Evolutionary conservation across 2,329 filamentous ascomycete species (phyloP), one percentile per base, ranked within the genome.

Genomic region (Hymenoscyphus repandus): DNA sequence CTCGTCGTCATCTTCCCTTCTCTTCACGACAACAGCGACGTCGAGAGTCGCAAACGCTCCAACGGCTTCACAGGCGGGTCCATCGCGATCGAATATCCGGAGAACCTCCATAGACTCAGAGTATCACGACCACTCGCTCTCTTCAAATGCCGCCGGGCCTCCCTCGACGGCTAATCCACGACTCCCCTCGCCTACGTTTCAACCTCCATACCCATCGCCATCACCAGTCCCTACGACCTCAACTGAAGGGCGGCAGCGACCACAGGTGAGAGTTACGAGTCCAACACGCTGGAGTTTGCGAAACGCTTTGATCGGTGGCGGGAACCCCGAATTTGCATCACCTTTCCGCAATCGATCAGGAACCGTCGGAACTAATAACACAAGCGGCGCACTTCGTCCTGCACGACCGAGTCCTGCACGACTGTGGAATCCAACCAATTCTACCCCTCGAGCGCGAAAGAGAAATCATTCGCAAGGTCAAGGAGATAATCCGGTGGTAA

Each of bases 351-450:
- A 46, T 45, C 57, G 58, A 27, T 59, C 59, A 48, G 57, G 52
- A 41, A 62, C 66, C 43, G 54, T 49, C 38, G 62, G 63, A 12
- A 39, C 46, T 32, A 50, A 36, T 11, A 38, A 42, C 20, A 62
- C 53, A 44, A 55, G 50, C 39, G 51, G 51, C 17, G 37, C 51
- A 38, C 55, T 56, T 42, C 53, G 58, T 54, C 53, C 62, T 41
- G 59, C 58, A 52, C 58, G 62, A 49, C 58, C 58, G 12, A 59
- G 56, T 63, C 52, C 66, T 54, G 53, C 58, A 48, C 72, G 78
- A 51, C 73, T 83, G 54, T 80, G 79, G 69, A 82, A 82, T 64
- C 80, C 80, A 34, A 72, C 80, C 61, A 83, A 83, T 63, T 74
- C 78, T 67, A 77, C 80, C 43, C 80, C 78, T 37, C 75, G 58